Conservation (phyloP, 202 grass and related monocot species). For the Hordeum pubiflorum region DNA sequence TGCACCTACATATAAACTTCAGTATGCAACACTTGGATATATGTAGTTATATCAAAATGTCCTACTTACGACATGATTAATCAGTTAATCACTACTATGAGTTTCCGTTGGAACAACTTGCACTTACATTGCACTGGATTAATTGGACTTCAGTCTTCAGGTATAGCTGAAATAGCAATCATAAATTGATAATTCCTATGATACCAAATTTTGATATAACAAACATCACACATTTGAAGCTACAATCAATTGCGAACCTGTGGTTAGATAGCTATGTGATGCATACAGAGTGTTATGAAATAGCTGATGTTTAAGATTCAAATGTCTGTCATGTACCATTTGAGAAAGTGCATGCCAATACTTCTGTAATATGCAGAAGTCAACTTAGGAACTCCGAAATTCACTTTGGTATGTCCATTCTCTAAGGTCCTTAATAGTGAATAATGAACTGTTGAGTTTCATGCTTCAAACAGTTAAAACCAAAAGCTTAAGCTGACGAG, state of each 20-base stretch:
- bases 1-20: slow-evolving; percentile 2
- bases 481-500: neutral
- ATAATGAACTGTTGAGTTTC: neutral
- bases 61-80: neutral
- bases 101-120: slow-evolving; percentile 6
- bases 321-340: neutral
- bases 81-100: neutral
- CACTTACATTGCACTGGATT: neutral
- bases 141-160: neutral
- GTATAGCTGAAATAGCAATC: neutral
- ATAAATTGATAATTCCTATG: slow-evolving; percentile 12
- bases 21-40: neutral
- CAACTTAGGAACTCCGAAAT: neutral
- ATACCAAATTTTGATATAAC: neutral
- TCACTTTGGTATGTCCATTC: neutral
- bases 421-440: neutral
- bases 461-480: neutral
- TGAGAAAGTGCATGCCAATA: neutral
- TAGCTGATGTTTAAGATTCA: neutral
- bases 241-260: neutral
- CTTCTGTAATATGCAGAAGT: neutral
- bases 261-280: neutral
- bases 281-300: too few species aligned
- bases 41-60: neutral
- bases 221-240: neutral